Base-by-base conservation (phyloP, 2,329 filamentous ascomycete genomes). In the Incumbomyces delicatus region DNA sequence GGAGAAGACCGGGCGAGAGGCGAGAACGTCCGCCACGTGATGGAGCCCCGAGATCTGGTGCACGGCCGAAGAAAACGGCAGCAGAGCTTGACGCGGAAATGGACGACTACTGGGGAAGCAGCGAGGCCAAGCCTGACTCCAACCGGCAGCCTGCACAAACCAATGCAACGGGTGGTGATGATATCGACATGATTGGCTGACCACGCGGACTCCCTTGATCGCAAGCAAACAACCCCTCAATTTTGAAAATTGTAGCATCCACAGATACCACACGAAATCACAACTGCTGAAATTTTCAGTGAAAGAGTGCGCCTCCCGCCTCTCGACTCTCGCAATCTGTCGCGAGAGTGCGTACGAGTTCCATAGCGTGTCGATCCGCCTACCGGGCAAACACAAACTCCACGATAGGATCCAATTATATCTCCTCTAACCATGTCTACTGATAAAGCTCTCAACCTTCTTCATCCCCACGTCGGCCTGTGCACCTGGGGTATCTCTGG, bases 51-150 rank as follows among this genome's bases (percentile, higher is more conserved):
- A 53, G 48, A 49, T 60, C 50, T 45, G 74, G 77, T 44, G 75
- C 76, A 33, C 76, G 86, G 41, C 74, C 80, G 2, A 83, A 80
- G 66, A 95, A 94, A 76, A 95, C 89, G 0, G 84, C 88, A 56
- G 86, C 94, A 58, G 87, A 95, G 63, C 73, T 95, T 34, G 89
- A 95, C 63, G 87, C 86, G n/a, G 89, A 95, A 67, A 95, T 95
- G 89, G 87, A 83, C 27, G 87, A 95, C 61, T 95, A 95, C 65
- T 95, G 87, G 72, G 65, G 60, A 43, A 64, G 60, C 39, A 51
- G 56, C n/a, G 44, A 41, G 37, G 47, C 43, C 16, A 45, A 34
- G 33, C 22, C 49, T 55, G 35, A 58, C 57, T 6, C 60, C 40
- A 59, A 61, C 14, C 57, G 61, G 8, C 57, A 61, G 8, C 60